Conservation (phyloP, 495 filamentous ascomycete species). For the Hypomontagnella monticulosa region DNA sequence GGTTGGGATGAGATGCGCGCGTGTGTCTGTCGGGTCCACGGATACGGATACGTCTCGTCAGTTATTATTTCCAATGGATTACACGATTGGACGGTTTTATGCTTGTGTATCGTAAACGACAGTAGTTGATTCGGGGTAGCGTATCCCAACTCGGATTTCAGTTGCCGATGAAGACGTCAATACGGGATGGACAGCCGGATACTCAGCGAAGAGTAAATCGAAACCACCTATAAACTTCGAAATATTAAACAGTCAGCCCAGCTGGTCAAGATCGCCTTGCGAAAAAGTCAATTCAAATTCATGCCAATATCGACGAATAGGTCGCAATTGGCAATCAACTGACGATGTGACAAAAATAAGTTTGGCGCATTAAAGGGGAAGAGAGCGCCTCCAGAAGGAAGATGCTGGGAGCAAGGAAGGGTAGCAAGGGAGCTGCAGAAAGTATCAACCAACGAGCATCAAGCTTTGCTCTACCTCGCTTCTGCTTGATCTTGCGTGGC, state of each 20-base stretch:
- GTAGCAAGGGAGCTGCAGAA: conserved; percentile 30
- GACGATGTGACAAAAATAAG: conserved; percentile 9
- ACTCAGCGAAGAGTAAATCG: conserved; percentile 35
- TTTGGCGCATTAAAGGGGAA: conserved; percentile 22
- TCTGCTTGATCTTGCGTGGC: conserved; percentile 18
- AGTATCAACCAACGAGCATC: conserved; percentile 33
- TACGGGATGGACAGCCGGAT: conserved; percentile 19
- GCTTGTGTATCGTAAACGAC: too few relatives aligned
- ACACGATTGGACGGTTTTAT: background rate
- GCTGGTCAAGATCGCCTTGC: conserved; percentile 14
- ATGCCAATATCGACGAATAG: conserved; percentile 12
- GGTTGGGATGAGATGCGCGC: conserved; percentile 17
- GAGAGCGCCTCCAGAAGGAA: conserved; percentile 6
- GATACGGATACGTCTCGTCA: conserved; percentile 15
- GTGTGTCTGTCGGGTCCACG: too few relatives aligned
- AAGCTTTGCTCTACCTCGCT: conserved; percentile 29
- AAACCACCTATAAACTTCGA: conserved; percentile 26
- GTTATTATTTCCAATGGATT: conserved; percentile 30
- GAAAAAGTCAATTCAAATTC: conserved; percentile 15
- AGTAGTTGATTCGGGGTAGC: background rate
- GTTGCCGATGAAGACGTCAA: conserved; percentile 18
- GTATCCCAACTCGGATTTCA: conserved; percentile 23
- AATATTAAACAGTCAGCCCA: conserved; percentile 30
- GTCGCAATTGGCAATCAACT: conserved; percentile 20
- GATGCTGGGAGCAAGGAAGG: conserved; percentile 5